Conservation (phyloP, 805 yeast species). For the Lachancea fermentati region DNA sequence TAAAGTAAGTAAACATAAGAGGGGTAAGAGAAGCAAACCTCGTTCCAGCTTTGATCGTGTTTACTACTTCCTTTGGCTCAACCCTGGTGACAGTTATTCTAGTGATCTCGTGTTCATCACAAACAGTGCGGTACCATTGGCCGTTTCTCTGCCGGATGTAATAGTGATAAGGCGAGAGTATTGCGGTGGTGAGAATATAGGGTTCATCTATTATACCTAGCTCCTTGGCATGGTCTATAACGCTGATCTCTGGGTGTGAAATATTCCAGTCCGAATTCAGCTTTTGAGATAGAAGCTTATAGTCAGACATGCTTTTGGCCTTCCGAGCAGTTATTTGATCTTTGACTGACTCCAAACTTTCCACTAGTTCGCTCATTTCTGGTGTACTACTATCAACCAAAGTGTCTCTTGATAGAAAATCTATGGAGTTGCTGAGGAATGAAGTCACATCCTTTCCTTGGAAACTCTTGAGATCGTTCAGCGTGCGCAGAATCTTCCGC, state of each 20-base stretch:
- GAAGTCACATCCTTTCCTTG: conserved; percentile 29
- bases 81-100: conserved; percentile 13
- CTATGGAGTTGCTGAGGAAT: conserved; percentile 26
- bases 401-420: conserved; percentile 18
- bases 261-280: conserved; percentile 27
- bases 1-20: conserved; percentile 27
- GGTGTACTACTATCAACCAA: not conserved
- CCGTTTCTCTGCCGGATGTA: conserved; percentile 19
- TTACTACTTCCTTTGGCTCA: conserved; percentile 19
- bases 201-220: conserved; percentile 27
- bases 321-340: conserved; percentile 13
- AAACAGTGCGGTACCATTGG: conserved; percentile 19
- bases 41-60: conserved; percentile 21
- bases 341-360: conserved; percentile 12
- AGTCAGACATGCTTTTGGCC: conserved; percentile 21
- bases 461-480: conserved; percentile 25
- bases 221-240: conserved; percentile 21
- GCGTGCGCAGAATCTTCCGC: conserved; percentile 16
- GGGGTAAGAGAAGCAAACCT: conserved; percentile 26
- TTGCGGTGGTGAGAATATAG: conserved; percentile 21
- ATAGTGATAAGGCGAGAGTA: conserved; percentile 28
- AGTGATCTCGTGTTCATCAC: conserved; percentile 12
- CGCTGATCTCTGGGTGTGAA: conserved; percentile 23
- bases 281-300: conserved; percentile 23
- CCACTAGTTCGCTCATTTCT: conserved; percentile 9